These are phyloP conservation scores for Amanita fuliginea DNA, from an alignment of 768 basidiomycete genomes.

Conservation along the genomic window DNA sequence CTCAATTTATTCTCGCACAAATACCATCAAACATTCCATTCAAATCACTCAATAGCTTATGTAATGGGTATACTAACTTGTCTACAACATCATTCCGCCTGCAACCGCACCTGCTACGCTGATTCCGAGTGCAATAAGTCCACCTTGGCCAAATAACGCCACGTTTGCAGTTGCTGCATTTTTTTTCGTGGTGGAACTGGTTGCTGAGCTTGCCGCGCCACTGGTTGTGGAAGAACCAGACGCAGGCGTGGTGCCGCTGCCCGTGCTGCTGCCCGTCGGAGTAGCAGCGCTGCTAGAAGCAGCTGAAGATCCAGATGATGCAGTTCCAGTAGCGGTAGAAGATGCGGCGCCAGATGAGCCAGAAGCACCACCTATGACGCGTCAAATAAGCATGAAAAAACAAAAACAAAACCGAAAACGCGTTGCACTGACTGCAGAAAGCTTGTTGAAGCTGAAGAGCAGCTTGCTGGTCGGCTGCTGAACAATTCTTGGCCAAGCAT, in stretches of 20 bases:
- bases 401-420: background rate
- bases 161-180: background rate
- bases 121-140: background rate
- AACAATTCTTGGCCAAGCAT: background rate
- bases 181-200: background rate
- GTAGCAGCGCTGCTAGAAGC: background rate
- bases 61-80: background rate
- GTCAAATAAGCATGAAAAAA: background rate
- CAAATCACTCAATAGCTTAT: background rate
- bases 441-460: background rate
- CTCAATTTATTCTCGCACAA: background rate
- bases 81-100: conserved; percentile 1
- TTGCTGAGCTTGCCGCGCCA: background rate
- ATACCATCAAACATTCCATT: background rate
- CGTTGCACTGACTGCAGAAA: background rate
- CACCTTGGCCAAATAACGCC: background rate
- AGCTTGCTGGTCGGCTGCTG: background rate
- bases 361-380: background rate
- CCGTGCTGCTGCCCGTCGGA: background rate
- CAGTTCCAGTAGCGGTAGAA: background rate
- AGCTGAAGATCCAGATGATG: background rate
- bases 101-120: background rate
- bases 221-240: background rate
- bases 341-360: background rate
- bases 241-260: background rate